These are phyloP conservation scores for Tricladium varicosporioides DNA, from an alignment of 2,329 filamentous ascomycete genomes.

Conservation along the genomic window DNA sequence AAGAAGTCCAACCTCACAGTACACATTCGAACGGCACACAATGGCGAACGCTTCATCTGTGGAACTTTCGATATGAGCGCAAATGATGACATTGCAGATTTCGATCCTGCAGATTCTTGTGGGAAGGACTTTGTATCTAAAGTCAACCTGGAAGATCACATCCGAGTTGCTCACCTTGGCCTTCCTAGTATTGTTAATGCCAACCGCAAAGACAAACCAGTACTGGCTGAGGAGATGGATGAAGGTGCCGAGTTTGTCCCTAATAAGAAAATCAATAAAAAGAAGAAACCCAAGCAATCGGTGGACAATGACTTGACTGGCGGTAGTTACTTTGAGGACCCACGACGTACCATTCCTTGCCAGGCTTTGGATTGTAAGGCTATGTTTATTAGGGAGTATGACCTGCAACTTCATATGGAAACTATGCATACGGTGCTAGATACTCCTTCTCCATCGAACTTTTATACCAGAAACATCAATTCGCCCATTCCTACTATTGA, in stretches of 20 bases:
- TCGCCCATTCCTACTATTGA: not conserved
- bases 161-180: constrained; percentile 79
- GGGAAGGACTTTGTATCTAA: constrained; percentile 75
- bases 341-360: constrained; percentile 47
- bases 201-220: constrained; percentile 17
- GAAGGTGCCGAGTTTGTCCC: too few species aligned
- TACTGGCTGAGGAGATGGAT: too few species aligned
- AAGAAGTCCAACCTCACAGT: constrained; percentile 79
- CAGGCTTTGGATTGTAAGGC: constrained; percentile 47
- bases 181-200: constrained; percentile 42
- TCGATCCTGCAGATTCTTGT: constrained; percentile 68
- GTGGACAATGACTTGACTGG: constrained; percentile 52
- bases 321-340: constrained; percentile 49
- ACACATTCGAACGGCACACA: constrained; percentile 75
- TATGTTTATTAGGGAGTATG: constrained; percentile 55
- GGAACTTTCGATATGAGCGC: constrained; percentile 62
- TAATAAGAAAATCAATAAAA: constrained; percentile 1
- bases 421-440: constrained; percentile 36
- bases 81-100: constrained; percentile 58
- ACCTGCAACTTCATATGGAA: constrained; percentile 55
- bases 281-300: constrained; percentile 14
- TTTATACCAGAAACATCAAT: not conserved
- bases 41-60: constrained; percentile 77
- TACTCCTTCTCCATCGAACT: not conserved
- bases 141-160: constrained; percentile 76